Evolutionary conservation across 73 alveolate species (phyloP).

Genomic region (Uronychia binucleata): DNA sequence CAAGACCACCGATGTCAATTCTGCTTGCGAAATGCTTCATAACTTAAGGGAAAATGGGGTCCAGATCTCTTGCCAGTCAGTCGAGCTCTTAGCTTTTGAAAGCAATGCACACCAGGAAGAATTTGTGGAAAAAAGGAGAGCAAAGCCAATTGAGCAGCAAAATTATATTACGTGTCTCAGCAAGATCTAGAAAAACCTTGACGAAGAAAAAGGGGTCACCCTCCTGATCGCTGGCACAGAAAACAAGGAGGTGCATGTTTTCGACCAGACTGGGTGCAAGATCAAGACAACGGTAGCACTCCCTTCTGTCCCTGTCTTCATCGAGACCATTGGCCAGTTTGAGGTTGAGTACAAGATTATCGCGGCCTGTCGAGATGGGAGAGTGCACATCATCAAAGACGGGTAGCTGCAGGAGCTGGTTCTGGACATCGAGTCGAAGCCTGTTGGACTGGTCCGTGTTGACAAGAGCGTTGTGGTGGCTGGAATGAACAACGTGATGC

Average conservation of each 20-base stretch:
- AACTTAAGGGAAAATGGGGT: conserved; percentile 75
- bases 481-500: conserved; percentile 82
- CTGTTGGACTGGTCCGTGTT: conserved; percentile 77
- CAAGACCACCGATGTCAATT: conserved; percentile 47
- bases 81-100: conserved; percentile 85
- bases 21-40: conserved; percentile 74
- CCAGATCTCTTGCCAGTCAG: conserved; percentile 80
- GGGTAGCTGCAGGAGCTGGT: conserved; percentile 64
- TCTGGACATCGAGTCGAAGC: conserved; percentile 79
- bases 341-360: conserved; percentile 81
- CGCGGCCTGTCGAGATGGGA: conserved; percentile 92
- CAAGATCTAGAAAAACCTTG: conserved; percentile 70
- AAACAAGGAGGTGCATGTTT: conserved; percentile 72
- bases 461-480: conserved; percentile 82
- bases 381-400: conserved; percentile 74
- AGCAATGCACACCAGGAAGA: conserved; percentile 63
- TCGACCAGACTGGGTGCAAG: conserved; percentile 75
- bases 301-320: conserved; percentile 86
- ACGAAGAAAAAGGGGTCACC: conserved; percentile 76
- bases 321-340: conserved; percentile 82
- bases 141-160: conserved; percentile 59
- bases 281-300: conserved; percentile 71
- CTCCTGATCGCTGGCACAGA: conserved; percentile 92
- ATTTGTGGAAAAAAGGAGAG: conserved; percentile 64
- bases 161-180: conserved; percentile 89